Base-by-base conservation (phyloP, 768 basidiomycete genomes). In the Leccinellum albellum region DNA sequence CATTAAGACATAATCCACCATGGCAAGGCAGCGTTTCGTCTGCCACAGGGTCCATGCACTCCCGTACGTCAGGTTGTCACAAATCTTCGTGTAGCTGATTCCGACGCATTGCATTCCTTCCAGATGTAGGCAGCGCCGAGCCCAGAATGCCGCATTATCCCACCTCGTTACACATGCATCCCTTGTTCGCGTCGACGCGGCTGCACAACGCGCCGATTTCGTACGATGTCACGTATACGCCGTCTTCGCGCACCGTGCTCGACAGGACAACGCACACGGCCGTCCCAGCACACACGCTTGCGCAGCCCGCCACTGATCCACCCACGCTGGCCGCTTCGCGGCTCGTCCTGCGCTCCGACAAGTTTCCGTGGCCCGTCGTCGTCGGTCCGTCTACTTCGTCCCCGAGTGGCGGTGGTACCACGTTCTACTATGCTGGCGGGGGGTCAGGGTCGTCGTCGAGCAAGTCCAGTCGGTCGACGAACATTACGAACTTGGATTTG, bases 261-360 rank as follows among this genome's bases (percentile, higher is more conserved):
- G 84, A 86, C 60, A 78, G 79, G 9, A 77, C 74, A 12, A 83
- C 82, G 3, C 80, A 78, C 58, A 71, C 74, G 3, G 73, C 86
- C 3, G 79, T 88, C 35, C 82, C 84, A 13, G 64, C 76, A 4
- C 79, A 79, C 58, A 84, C 81, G 0, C 79, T 88, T 45, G 69
- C 78, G 2, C 82, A 86, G 63, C 83, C 86, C 7, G 84, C 86
- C 15, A 88, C 86, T 3, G 82, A 85, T 55, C 86, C 86, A 0
- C 79, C 82, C 2, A 81, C 74, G 1, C 68, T 73, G 3, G 67
- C 72, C n/a, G 72, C 75, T 49, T 70, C 78, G 2, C 76, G 74
- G 21, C 74, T 87, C 31, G 74, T 83, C 12, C 75, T 88, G 8
- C 78, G 76, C 37, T 80, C 79, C 32, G 78, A 82, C 53, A 80